A percentile compares a stretch with the other conserved stretches of the same genome.
phyloP scores from a whole-genome alignment of 352 stramenopile species.

The Pythium aristosporum region DNA sequence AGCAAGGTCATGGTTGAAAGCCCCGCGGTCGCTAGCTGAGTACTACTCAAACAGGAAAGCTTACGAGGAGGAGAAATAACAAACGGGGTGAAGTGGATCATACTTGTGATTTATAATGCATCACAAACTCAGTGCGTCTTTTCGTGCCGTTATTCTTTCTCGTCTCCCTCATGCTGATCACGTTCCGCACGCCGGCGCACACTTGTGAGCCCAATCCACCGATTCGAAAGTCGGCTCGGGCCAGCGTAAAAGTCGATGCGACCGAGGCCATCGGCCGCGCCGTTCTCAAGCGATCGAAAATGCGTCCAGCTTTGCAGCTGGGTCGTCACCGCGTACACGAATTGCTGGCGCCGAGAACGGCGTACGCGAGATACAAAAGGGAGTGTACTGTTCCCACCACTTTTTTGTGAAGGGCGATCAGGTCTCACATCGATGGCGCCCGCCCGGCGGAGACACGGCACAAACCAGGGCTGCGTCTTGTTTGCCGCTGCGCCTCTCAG shows the following conservation, averaged over 20 bases:
- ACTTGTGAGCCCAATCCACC: slow-evolving; percentile 4
- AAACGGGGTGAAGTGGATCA: too few relatives aligned
- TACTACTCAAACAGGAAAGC: too few relatives aligned
- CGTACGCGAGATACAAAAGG: slow-evolving; percentile 2
- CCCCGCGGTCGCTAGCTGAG: too few relatives aligned
- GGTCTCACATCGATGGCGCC: neutral
- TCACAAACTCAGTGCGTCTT: neutral
- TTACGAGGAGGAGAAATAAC: too few relatives aligned
- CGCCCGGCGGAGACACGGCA: neutral
- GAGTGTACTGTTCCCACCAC: neutral
- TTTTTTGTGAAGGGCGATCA: neutral
- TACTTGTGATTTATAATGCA: too few relatives aligned
- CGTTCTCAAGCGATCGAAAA: neutral
- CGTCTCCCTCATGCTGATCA: neutral
- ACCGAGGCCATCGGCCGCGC: neutral
- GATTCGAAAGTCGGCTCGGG: slow-evolving; percentile 3
- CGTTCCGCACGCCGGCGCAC: neutral
- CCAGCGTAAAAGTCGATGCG: slow-evolving; percentile 8
- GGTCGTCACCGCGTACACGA: neutral
- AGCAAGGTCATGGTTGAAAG: too few relatives aligned
- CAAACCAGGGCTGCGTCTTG: neutral
- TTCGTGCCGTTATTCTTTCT: neutral
- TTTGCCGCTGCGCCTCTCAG: slow-evolving; percentile 5
- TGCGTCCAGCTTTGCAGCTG: slow-evolving; percentile 1
- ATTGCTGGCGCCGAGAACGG: neutral